phyloP scores from a whole-genome alignment of 2,329 filamentous ascomycete genomes.

The Pseudogymnoascus sp. region DNA sequence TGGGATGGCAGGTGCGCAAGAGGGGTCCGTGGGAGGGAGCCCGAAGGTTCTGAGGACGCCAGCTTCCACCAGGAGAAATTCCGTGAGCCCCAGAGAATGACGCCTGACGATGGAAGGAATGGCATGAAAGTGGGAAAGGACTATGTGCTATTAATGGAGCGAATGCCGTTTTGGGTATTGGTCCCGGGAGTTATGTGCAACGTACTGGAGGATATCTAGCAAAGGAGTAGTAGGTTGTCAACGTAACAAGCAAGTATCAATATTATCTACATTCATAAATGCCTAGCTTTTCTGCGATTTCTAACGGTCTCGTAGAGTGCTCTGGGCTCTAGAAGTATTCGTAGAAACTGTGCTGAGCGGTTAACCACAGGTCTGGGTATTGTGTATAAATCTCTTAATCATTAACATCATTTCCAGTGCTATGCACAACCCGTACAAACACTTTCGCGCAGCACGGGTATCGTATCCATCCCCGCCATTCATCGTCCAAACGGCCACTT shows the following conservation, averaged over 20 bases:
- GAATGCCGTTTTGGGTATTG: not conserved
- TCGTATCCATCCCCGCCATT: not conserved
- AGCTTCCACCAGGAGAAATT: constrained; percentile 7
- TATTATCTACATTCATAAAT: not conserved
- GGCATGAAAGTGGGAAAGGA: not conserved
- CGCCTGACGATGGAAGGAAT: not conserved
- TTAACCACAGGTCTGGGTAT: not conserved
- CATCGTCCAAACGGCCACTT: not conserved
- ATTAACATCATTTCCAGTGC: not conserved
- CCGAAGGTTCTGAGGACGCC: not conserved
- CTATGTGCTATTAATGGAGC: not conserved
- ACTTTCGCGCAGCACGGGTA: not conserved
- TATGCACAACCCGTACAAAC: not conserved
- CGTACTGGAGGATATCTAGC: not conserved
- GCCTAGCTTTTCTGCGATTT: not conserved
- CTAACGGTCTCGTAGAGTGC: not conserved
- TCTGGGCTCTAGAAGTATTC: not conserved
- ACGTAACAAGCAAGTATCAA: not conserved
- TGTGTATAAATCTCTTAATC: not conserved
- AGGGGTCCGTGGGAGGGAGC: not conserved
- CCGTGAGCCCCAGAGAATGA: constrained; percentile 8
- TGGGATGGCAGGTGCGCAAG: not conserved
- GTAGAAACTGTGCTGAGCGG: not conserved
- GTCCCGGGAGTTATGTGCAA: not conserved
- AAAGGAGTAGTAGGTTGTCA: not conserved